Conservation (phyloP, 768 basidiomycete species). For the Boletus patriciae region DNA sequence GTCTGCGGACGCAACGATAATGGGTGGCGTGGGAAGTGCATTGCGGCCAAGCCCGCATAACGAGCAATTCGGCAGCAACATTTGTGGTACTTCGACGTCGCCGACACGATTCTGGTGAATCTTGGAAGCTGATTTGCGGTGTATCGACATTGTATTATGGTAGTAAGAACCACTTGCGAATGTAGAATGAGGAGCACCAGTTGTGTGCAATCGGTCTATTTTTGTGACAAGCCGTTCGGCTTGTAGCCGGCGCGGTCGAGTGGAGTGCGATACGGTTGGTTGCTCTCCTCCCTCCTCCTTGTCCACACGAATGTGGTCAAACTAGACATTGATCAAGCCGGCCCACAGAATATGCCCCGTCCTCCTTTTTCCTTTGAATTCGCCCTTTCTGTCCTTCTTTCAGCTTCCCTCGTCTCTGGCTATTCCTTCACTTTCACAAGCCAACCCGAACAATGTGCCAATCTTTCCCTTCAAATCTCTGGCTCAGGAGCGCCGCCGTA, state of each 20-base stretch:
- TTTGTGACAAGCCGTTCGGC: not conserved
- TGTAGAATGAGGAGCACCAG: not conserved
- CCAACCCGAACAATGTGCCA: constrained; percentile 64
- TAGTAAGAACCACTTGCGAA: not conserved
- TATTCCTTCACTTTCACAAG: constrained; percentile 45
- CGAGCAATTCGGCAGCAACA: too few species aligned
- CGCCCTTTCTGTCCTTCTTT: constrained; percentile 16
- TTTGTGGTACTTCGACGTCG: not conserved
- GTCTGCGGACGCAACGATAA: too few species aligned
- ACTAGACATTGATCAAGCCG: not conserved
- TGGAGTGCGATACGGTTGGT: not conserved
- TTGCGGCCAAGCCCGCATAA: too few species aligned
- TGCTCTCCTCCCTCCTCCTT: not conserved
- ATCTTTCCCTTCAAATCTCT: constrained; percentile 56
- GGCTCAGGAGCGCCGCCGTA: constrained; percentile 71
- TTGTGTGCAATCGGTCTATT: constrained; percentile 3
- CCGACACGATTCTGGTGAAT: not conserved
- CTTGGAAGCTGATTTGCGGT: constrained; percentile 15
- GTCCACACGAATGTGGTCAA: constrained; percentile 8
- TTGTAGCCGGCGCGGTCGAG: not conserved
- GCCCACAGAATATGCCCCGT: constrained; percentile 13
- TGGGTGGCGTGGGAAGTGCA: not conserved
- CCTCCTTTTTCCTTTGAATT: not conserved
- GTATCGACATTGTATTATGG: not conserved
- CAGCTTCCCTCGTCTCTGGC: constrained; percentile 34